Conservation (phyloP, 106 monocot species). For the Amphibolis antarctica region DNA sequence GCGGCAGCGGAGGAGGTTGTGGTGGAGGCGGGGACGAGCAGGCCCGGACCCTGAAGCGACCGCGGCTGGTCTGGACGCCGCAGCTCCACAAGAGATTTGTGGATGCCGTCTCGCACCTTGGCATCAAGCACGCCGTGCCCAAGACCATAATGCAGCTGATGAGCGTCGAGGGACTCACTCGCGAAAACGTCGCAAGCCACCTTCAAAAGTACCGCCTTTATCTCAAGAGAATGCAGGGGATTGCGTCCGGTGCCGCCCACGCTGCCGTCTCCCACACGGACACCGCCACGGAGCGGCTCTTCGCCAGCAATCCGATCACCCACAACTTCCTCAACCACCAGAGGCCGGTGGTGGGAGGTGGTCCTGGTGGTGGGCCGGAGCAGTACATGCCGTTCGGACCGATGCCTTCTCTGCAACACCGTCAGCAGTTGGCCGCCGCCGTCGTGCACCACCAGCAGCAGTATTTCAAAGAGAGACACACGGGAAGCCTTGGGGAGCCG, state of each 20-base stretch:
- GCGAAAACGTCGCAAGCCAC: no score
- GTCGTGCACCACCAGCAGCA: slow-evolving; percentile 18
- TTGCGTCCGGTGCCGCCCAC: slow-evolving; percentile 36
- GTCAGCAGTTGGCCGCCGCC: slow-evolving; percentile 8
- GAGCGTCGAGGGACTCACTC: no score
- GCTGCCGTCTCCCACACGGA: slow-evolving; percentile 1
- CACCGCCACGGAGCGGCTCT: slow-evolving; percentile 8
- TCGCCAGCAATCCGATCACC: slow-evolving; percentile 16
- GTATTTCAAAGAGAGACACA: slow-evolving; percentile 20
- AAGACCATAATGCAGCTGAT: no score
- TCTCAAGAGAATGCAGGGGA: slow-evolving; percentile 14
- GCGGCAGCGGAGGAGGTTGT: slow-evolving; percentile 23
- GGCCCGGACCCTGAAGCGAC: slow-evolving; percentile 59
- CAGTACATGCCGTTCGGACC: slow-evolving; percentile 7
- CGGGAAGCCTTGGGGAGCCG: slow-evolving; percentile 15
- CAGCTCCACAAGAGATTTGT: slow-evolving; percentile 78
- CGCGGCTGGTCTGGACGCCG: no score
- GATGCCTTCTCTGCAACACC: slow-evolving; percentile 4
- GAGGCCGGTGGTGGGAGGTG: background rate
- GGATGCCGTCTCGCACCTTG: slow-evolving; percentile 60
- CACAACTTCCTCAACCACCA: slow-evolving; percentile 5
- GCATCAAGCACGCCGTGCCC: slow-evolving; percentile 82
- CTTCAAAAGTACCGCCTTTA: slow-evolving; percentile 83
- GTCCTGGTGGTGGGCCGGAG: slow-evolving; percentile 10
- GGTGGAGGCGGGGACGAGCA: slow-evolving; percentile 32